These are phyloP conservation scores for Sporisorium sorghi DNA, from an alignment of 1,284 basidiomycete species.

Conservation along the genomic window DNA sequence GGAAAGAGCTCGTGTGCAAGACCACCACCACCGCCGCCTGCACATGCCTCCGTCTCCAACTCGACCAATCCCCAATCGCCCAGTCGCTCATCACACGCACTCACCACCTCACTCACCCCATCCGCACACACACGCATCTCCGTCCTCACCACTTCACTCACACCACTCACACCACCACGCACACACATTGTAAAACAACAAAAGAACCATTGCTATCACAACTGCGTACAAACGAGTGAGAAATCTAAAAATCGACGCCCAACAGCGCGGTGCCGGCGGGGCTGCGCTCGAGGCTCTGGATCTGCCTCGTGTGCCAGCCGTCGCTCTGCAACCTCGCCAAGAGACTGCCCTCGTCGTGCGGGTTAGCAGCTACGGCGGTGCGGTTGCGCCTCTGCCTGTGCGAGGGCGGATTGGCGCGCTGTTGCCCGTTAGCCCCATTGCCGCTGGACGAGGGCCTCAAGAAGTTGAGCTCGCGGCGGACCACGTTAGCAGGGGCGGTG, in stretches of 20 bases:
- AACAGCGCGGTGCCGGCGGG: constrained; percentile 50
- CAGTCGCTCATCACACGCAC: too few species aligned
- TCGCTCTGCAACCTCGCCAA: constrained; percentile 48
- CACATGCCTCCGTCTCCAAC: too few species aligned
- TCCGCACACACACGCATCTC: neutral
- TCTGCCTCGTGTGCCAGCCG: constrained; percentile 57
- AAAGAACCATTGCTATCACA: constrained; percentile 1
- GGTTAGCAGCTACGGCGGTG: constrained; percentile 7
- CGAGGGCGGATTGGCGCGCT: neutral
- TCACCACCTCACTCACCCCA: too few species aligned
- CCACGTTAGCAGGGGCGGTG: constrained; percentile 39
- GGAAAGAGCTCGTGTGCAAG: too few species aligned
- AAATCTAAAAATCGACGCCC: constrained; percentile 58
- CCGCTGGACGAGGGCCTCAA: constrained; percentile 34
- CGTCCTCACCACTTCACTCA: neutral
- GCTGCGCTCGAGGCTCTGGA: constrained; percentile 51
- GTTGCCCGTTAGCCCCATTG: neutral
- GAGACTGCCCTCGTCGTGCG: constrained; percentile 39
- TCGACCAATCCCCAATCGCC: too few species aligned
- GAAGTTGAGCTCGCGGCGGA: constrained; percentile 24
- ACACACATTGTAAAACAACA: neutral
- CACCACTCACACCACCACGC: neutral
- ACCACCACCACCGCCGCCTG: too few species aligned
- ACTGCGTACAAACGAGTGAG: neutral
- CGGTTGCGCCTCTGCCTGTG: constrained; percentile 27